Evolutionary conservation across 441 rosid genomes (phyloP).

Genomic region (Mallotus repandus): DNA sequence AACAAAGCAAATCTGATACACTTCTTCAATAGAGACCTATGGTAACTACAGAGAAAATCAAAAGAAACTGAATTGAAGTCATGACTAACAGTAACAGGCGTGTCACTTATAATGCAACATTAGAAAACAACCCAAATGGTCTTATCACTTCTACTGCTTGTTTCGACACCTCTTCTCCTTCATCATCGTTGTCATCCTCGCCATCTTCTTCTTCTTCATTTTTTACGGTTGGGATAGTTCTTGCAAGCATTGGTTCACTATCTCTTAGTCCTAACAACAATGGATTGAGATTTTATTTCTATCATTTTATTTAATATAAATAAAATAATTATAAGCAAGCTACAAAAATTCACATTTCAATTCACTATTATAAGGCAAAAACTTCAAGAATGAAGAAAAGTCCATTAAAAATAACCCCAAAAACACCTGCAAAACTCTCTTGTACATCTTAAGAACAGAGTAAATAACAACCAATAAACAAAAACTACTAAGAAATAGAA

Average conservation of each 20-base stretch:
- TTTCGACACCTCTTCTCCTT: slow-evolving; percentile 1
- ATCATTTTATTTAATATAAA: too few species aligned
- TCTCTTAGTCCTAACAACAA: slow-evolving; percentile 39
- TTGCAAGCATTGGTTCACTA: slow-evolving; percentile 54
- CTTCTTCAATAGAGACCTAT: too few species aligned
- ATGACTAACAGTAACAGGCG: slow-evolving; percentile 36
- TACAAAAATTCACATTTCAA: slow-evolving; percentile 45
- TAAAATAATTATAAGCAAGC: too few species aligned
- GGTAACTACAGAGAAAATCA: too few species aligned
- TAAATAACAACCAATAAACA: slow-evolving; percentile 30
- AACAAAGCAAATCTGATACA: too few species aligned
- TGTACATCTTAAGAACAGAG: slow-evolving; percentile 32
- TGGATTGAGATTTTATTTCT: too few species aligned
- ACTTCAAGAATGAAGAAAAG: slow-evolving; percentile 39
- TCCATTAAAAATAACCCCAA: slow-evolving; percentile 36
- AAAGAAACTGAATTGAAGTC: slow-evolving; percentile 27
- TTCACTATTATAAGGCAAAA: slow-evolving; percentile 29
- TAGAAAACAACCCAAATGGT: slow-evolving; percentile 22
- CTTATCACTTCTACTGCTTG: neutral
- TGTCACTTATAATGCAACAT: slow-evolving; percentile 24
- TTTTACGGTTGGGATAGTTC: slow-evolving; percentile 37
- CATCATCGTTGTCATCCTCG: slow-evolving; percentile 18
- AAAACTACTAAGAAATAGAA: slow-evolving; percentile 32
- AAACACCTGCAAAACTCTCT: slow-evolving; percentile 24
- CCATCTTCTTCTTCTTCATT: slow-evolving; percentile 21